Conservation (phyloP, 176 grass and related monocot genomes). For the Avena insularis region DNA sequence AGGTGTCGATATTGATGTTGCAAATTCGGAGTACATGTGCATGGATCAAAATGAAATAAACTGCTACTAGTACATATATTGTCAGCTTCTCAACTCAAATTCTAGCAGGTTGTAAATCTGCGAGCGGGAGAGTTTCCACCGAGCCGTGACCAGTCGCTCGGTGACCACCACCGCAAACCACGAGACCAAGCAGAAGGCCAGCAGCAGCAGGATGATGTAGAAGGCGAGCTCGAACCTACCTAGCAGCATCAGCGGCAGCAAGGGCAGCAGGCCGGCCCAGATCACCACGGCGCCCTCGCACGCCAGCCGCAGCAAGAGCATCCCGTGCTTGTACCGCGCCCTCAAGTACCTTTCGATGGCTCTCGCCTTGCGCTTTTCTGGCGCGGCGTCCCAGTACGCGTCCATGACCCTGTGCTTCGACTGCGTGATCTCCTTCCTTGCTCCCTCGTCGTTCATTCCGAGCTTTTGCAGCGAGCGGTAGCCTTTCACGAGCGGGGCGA, state of each 20-base stretch:
- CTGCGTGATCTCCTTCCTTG: not conserved
- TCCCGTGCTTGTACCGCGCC: not conserved
- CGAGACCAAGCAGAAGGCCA: not conserved
- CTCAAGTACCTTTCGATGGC: not conserved
- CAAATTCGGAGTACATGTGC: not conserved
- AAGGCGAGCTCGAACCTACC: no score
- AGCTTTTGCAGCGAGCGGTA: not conserved
- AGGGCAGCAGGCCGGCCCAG: no score
- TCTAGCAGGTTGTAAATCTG: not conserved
- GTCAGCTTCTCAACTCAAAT: not conserved
- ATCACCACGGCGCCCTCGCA: no score
- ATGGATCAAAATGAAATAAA: not conserved
- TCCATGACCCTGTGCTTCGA: slow-evolving; percentile 2
- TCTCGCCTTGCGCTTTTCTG: not conserved
- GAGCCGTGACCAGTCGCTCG: not conserved
- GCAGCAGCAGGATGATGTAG: not conserved
- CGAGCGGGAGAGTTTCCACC: not conserved
- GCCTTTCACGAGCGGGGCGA: no score
- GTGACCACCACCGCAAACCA: not conserved
- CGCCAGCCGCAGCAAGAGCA: not conserved
- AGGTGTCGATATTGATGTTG: no score
- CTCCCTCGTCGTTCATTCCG: not conserved
- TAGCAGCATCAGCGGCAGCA: no score
- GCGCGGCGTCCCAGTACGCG: not conserved
- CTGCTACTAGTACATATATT: not conserved